These are phyloP conservation scores for Cystoderma amianthinum DNA, from an alignment of 768 basidiomycete species.

Conservation along the genomic window DNA sequence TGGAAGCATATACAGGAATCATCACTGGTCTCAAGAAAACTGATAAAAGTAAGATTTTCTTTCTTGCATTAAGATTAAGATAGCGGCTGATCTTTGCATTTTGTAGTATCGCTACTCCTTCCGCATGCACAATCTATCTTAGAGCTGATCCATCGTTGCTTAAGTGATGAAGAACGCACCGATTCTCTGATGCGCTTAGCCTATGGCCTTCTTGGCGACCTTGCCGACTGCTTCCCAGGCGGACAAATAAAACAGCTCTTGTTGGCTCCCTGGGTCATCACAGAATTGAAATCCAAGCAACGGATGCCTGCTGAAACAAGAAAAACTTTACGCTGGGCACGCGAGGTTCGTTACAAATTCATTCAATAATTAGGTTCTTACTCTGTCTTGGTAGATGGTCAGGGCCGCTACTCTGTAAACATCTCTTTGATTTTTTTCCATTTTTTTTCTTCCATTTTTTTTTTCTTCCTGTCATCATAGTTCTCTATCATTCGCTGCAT, in stretches of 20 bases:
- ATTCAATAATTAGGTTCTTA: background rate
- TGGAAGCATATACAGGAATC: constrained; percentile 96
- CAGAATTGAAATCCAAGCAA: constrained; percentile 64
- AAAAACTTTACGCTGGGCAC: constrained; percentile 89
- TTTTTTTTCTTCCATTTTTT: constrained; percentile 10
- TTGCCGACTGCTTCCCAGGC: constrained; percentile 81
- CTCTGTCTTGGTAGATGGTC: constrained; percentile 48
- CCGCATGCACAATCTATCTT: constrained; percentile 70
- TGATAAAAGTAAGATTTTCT: constrained; percentile 51
- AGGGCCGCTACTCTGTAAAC: constrained; percentile 72
- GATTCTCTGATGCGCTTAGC: constrained; percentile 70
- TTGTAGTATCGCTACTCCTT: constrained; percentile 46
- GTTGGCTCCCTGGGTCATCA: constrained; percentile 72
- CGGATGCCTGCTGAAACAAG: constrained; percentile 75
- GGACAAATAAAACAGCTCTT: constrained; percentile 79
- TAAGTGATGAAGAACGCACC: constrained; percentile 77
- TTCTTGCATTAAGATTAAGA: background rate
- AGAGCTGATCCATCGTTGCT: constrained; percentile 72
- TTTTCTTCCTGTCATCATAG: constrained; percentile 10
- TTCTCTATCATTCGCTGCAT: constrained; percentile 29
- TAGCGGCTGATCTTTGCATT: constrained; percentile 6
- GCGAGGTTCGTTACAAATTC: constrained; percentile 55
- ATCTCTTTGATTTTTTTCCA: constrained; percentile 14
- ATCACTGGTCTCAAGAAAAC: constrained; percentile 86
- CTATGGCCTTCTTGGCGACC: constrained; percentile 87